Evolutionary conservation across 257 asterid species (phyloP), one percentile per base, ranked within the genome.

Genomic region (Linderniella brevidens): DNA sequence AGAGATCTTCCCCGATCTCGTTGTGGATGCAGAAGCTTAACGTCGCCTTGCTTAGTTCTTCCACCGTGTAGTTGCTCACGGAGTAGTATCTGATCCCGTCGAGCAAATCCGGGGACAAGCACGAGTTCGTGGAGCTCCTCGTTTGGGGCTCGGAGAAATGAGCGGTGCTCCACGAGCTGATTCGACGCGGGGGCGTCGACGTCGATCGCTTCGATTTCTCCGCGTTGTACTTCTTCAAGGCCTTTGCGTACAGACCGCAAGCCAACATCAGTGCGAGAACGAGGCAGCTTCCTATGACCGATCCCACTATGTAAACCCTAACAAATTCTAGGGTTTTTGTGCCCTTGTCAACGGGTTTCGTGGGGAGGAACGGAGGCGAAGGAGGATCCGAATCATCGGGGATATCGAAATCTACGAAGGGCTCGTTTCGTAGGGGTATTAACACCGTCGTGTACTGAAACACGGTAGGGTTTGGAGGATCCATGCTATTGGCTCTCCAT

Each of bases 101-200:
- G 0, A 80, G 79, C 18, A 84, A 46, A 57, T 79, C 93, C 1
- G 95, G 95, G 0, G 93, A 80, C 39, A 84, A 19, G 55, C 93
- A 68, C 1, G 86, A 72, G 58, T 64, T 71, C 10, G 64, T 61
- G 17, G 82, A 72, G 58, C 71, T 66, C 37, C 66, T 59, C 13
- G 73, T 56, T 0, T 69, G 63, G 19, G 64, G 71, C 19, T 58
- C 77, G 0, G 79, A 72, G 8, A 70, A 52, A 10, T 64, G 79
- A 52, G 58, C 68, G 1, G 87, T 66, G 11, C 68, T 68, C 50
- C 68, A 1, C 0, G 66, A 64, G 35, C 68, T 59, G 13, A 55
- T 48, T 55, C 72, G 59, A 13, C 35, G 56, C 1, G 63, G 4
- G 4, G 32, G 4, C 32, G 3, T 25, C 3, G 32, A 25, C 3